Evolutionary conservation across 2,329 filamentous ascomycete species (phyloP).

Genomic region (Chaetomiaceae sp.): DNA sequence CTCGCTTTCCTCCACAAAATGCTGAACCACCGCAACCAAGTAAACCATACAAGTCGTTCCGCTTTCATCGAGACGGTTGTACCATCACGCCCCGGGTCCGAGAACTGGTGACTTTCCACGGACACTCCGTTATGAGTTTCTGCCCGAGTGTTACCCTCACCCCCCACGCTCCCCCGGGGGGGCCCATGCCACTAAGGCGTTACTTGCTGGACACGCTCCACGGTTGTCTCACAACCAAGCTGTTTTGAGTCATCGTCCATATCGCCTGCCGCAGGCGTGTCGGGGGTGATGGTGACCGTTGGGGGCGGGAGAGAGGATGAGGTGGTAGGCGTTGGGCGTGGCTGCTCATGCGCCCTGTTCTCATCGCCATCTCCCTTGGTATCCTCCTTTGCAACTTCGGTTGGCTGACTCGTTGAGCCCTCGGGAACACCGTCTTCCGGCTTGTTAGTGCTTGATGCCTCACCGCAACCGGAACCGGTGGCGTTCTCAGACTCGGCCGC

Average conservation of each 20-base stretch:
- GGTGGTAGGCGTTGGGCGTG: constrained; percentile 29
- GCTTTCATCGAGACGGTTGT: too few species aligned
- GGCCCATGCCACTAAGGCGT: constrained; percentile 31
- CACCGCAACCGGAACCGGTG: constrained; percentile 13
- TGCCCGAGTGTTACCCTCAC: too few species aligned
- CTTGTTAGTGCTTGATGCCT: constrained; percentile 26
- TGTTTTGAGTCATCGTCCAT: constrained; percentile 40
- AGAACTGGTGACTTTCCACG: too few species aligned
- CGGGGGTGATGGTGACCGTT: constrained; percentile 46
- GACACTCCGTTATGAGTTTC: too few species aligned
- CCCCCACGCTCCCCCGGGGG: too few species aligned
- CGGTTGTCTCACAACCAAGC: constrained; percentile 37
- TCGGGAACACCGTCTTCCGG: constrained; percentile 34
- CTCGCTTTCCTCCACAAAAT: too few species aligned
- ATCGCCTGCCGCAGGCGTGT: constrained; percentile 40
- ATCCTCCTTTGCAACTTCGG: constrained; percentile 8
- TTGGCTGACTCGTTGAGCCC: constrained; percentile 31
- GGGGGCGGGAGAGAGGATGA: constrained; percentile 33
- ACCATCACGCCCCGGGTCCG: too few species aligned
- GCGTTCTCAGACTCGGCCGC: neutral
- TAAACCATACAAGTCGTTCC: too few species aligned
- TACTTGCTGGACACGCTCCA: constrained; percentile 34
- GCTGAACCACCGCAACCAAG: too few species aligned
- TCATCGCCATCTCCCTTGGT: neutral
- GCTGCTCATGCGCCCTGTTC: constrained; percentile 14